A percentile compares a stretch with the other conserved stretches of the same genome.
Evolutionary conservation across 495 filamentous ascomycete species (phyloP).

Genomic region (Aspergillus avenaceus): DNA sequence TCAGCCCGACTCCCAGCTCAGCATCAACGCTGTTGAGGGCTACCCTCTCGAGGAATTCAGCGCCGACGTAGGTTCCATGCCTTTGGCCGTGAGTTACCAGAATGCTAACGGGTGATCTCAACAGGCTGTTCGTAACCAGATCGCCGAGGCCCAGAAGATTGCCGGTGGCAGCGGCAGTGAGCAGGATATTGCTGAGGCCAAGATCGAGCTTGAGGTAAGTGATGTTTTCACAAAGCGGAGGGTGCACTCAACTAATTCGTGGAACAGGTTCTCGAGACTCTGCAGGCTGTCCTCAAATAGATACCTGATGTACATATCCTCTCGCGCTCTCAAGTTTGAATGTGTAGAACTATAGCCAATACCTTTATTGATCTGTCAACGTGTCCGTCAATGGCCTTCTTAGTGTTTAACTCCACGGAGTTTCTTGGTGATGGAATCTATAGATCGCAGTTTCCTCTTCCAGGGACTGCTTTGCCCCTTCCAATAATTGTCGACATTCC

Average conservation of each 20-base stretch:
- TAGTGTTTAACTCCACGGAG: background rate
- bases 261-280: constrained; percentile 63
- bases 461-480: background rate
- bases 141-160: constrained; percentile 93
- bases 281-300: constrained; percentile 74
- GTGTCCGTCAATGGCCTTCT: constrained; percentile 9
- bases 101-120: constrained; percentile 10
- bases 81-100: background rate
- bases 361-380: constrained; percentile 16
- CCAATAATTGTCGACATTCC: background rate
- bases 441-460: background rate
- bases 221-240: background rate
- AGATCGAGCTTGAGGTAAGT: constrained; percentile 92
- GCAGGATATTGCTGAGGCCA: constrained; percentile 96
- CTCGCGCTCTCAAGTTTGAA: constrained; percentile 27
- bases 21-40: constrained; percentile 96
- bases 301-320: constrained; percentile 45
- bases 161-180: constrained; percentile 86
- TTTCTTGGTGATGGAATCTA: background rate
- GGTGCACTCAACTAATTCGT: constrained; percentile 11
- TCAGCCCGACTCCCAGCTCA: constrained; percentile 89
- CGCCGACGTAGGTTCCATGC: constrained; percentile 54
- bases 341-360: constrained; percentile 43
- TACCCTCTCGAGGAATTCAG: constrained; percentile 95
- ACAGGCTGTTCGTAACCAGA: constrained; percentile 49